phyloP scores from a whole-genome alignment of 139 green algal genomes.

The Picochlorum costavermella region DNA sequence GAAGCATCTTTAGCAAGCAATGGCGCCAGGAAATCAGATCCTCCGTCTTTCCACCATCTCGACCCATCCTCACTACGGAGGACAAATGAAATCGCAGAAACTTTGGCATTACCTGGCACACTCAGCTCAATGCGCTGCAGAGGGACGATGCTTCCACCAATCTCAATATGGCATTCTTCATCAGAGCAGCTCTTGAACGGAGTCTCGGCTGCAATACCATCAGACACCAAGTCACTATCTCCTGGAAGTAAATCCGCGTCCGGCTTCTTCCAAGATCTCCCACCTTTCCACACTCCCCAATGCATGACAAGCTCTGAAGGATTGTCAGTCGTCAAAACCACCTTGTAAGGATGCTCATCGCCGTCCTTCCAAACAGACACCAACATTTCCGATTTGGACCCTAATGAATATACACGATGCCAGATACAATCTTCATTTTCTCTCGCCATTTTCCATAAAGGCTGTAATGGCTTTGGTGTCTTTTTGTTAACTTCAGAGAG shows the following conservation, averaged over 20 bases:
- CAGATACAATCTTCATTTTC: constrained; percentile 33
- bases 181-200: constrained; percentile 40
- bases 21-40: constrained; percentile 69
- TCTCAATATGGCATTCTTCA: constrained; percentile 40
- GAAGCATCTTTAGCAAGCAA: constrained; percentile 35
- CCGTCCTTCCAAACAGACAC: constrained; percentile 51
- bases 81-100: constrained; percentile 59
- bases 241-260: constrained; percentile 7
- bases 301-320: constrained; percentile 64
- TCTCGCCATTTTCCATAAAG: constrained; percentile 25
- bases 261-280: constrained; percentile 32
- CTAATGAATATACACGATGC: constrained; percentile 46
- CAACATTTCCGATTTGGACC: constrained; percentile 63
- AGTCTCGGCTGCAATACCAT: constrained; percentile 45
- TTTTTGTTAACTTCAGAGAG: constrained; percentile 23
- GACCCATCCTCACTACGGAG: constrained; percentile 59
- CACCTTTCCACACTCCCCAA: constrained; percentile 62
- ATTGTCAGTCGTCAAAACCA: constrained; percentile 63
- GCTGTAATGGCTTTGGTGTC: constrained; percentile 21
- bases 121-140: constrained; percentile 61
- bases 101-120: constrained; percentile 39
- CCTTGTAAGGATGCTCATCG: constrained; percentile 7
- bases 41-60: constrained; percentile 76
- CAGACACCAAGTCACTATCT: constrained; percentile 14
- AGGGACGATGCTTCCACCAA: constrained; percentile 40